Conservation (phyloP, 495 filamentous ascomycete species). For the Thozetella sp. region DNA sequence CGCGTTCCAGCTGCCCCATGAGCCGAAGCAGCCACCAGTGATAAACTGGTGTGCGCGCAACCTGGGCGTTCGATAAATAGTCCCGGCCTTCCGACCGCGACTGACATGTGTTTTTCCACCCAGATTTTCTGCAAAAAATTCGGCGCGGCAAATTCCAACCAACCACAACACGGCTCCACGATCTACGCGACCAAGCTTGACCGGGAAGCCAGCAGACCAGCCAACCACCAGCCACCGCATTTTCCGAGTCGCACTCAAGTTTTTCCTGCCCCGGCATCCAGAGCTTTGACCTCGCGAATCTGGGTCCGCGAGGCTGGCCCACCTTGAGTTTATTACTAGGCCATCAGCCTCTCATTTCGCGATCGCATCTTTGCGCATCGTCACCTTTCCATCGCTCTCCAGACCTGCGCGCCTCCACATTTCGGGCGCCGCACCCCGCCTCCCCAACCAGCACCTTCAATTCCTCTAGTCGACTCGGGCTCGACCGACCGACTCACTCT, state of each 20-base stretch:
- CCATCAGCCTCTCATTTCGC: not conserved
- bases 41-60: conserved; percentile 1
- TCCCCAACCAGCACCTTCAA: not conserved
- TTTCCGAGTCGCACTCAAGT: not conserved
- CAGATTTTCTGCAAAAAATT: conserved; percentile 25
- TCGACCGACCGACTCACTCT: not conserved
- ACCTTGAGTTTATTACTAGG: not conserved
- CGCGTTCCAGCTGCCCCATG: conserved; percentile 10
- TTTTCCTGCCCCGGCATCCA: not conserved
- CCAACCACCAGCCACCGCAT: conserved; percentile 2
- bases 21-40: conserved; percentile 15
- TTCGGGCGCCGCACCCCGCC: not conserved
- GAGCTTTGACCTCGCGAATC: not conserved
- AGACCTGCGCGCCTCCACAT: not conserved
- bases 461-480: not conserved
- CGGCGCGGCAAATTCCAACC: conserved; percentile 15
- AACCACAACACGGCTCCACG: not conserved
- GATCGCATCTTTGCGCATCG: conserved; percentile 1
- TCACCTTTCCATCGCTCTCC: not conserved
- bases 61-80: conserved; percentile 34
- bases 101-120: conserved; percentile 35
- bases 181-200: conserved; percentile 20
- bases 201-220: not conserved
- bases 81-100: conserved; percentile 35
- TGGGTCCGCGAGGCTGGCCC: not conserved